A percentile compares a stretch with the other conserved stretches of the same genome.
These are phyloP conservation scores for Dichotomopilus funicola DNA, from an alignment of 2,329 filamentous ascomycete genomes.

Conservation along the genomic window DNA sequence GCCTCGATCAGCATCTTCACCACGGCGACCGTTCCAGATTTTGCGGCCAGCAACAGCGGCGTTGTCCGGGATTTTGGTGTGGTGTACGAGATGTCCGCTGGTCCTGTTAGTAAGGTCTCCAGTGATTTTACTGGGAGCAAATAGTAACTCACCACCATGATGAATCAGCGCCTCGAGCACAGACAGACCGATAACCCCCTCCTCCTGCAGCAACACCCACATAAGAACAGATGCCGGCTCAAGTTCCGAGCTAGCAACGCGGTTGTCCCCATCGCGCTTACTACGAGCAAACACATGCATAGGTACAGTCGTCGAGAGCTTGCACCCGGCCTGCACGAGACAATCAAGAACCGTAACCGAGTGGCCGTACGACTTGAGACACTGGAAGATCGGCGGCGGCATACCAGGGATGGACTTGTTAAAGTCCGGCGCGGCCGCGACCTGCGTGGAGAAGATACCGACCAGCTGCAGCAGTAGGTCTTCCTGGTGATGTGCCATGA, in stretches of 20 bases:
- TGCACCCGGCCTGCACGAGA: slow-evolving; percentile 18
- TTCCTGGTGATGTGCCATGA: slow-evolving; percentile 22
- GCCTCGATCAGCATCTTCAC: slow-evolving; percentile 20
- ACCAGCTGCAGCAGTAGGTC: slow-evolving; percentile 14
- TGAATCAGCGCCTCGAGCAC: slow-evolving; percentile 19
- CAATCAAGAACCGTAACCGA: slow-evolving; percentile 18
- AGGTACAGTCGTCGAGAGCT: slow-evolving; percentile 17
- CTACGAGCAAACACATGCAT: slow-evolving; percentile 14
- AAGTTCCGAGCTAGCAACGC: slow-evolving; percentile 3
- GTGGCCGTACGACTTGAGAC: slow-evolving; percentile 20
- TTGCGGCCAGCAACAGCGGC: slow-evolving; percentile 22
- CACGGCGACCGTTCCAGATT: slow-evolving; percentile 17
- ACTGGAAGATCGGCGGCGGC: slow-evolving; percentile 19
- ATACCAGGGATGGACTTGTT: slow-evolving; percentile 19
- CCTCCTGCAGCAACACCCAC: slow-evolving; percentile 22
- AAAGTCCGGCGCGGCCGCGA: slow-evolving; percentile 16
- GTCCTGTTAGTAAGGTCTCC: background rate
- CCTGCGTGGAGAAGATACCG: slow-evolving; percentile 11
- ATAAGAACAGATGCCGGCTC: slow-evolving; percentile 22
- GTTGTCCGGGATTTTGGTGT: slow-evolving; percentile 22
- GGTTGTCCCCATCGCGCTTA: background rate
- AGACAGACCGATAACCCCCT: slow-evolving; percentile 8
- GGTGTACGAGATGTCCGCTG: slow-evolving; percentile 21
- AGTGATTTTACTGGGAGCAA: background rate
- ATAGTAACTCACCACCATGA: slow-evolving; percentile 19